Evolutionary conservation across 805 yeast species (phyloP), one percentile per base, ranked within the genome.

Genomic region (Zygotorulaspora chibaensis): DNA sequence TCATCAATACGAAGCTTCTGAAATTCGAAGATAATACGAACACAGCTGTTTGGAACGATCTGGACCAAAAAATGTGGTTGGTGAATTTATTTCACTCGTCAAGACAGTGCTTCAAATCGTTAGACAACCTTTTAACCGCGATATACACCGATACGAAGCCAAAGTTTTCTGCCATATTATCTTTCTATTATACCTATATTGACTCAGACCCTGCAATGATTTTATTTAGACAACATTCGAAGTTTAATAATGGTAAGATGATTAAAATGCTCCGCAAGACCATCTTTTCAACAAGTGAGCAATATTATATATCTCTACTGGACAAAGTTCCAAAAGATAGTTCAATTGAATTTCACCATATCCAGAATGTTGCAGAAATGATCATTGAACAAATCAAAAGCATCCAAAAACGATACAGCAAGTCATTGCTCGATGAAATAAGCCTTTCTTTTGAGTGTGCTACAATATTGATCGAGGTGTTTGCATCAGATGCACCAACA

Each of bases 401-500:
- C 15, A 59, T 84, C 23, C 86, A 82, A 51, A 82, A 78, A 48
- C 65, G 79, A 49, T 86, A 81, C 56, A 77, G 76, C 30, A 68
- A 66, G 35, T 83, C 87, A 0, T 63, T 86, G n/a, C 63, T 85
- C 36, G 88, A 80, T 16, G 70, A 70, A 46, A 61, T 85, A 3
- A 63, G 73, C 37, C 75, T 86, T 29, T 64, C 85, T 1, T 62
- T 66, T 27, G 74, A 75, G 1, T 70, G 74, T 25, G 81, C 77
- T 0, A 66, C 68, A 0, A 68, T 76, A 5, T 63, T 78, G n/a
- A 72, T 79, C 4, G 70, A 72, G 4, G 73, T 79, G 62, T 75
- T 79, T 55, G 75, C 76, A 1, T 70, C 73, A 2, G 87, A 81
- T 57, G 67, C 79, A 1, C 66, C 69, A 37, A 72, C 72, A 33